A percentile compares a stretch with the other conserved stretches of the same genome.
Evolutionary conservation across 176 grass and related monocot species (phyloP).

Genomic region (Secale cereale): DNA sequence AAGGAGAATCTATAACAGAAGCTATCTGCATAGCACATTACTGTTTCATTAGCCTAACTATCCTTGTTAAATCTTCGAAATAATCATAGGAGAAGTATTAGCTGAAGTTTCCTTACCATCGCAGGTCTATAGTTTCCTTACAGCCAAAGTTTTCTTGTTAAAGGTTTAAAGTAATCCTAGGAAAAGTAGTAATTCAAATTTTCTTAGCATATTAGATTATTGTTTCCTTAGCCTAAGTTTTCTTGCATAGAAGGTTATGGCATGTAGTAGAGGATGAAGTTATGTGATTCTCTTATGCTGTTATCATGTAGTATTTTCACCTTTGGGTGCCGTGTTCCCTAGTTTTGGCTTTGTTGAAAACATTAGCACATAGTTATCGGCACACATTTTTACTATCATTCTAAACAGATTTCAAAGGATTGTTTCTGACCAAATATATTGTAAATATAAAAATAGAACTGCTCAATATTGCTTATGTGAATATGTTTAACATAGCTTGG

Average conservation of each 20-base stretch:
- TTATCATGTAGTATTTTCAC: background rate
- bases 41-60: background rate
- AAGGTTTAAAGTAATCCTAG: background rate
- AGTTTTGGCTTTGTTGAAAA: background rate
- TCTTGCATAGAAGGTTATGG: no score
- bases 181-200: background rate
- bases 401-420: background rate
- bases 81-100: no score
- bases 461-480: background rate
- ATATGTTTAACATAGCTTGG: background rate
- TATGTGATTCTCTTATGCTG: background rate
- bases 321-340: background rate
- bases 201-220: no score
- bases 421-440: background rate
- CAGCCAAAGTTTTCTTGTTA: no score
- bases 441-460: background rate
- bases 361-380: background rate
- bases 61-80: background rate
- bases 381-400: background rate
- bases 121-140: no score
- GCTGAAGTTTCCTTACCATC: no score
- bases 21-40: background rate
- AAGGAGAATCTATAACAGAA: background rate
- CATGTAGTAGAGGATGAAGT: background rate
- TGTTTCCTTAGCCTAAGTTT: no score